Evolutionary conservation across 768 basidiomycete genomes (phyloP), one percentile per base, ranked within the genome.

Genomic region (Botryobasidium botryosum): DNA sequence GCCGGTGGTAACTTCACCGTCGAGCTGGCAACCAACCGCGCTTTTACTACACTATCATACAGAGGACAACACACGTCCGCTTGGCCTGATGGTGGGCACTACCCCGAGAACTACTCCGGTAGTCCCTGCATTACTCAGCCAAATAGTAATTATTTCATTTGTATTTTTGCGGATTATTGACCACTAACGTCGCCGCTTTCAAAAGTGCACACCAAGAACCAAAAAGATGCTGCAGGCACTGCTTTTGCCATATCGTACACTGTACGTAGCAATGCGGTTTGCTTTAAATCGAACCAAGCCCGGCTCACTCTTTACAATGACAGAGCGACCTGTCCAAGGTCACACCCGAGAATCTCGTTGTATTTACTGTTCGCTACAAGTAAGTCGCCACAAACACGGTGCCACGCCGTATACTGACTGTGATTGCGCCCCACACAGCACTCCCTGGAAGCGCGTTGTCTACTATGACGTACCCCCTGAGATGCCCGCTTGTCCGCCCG

Each of bases 381-480:
- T 33, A 33, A 8, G 31, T 33, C 31, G 8, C 40, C 10, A 33
- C 31, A 17, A 33, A 8, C 31, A 33, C 8, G 17, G 17, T 33
- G 31, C 31, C 31, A 33, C 31, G 17, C 8, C 17, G 10, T n/a
- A n/a, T 33, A 33, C 31, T 8, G 8, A 17, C 8, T 8, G 10
- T 21, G 37, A 10, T 12, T 39, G 8, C 8, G 7, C 23, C 12
- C 23, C 20, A 12, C 17, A 17, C 37, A 50, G 46, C 39, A 46
- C 48, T 4, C 48, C 48, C n/a, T 50, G 20, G 31, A 50, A 46
- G 45, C 27, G 20, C n/a, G 24, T 48, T 27, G 39, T 45, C 21
- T 37, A 29, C 20, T 39, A 10, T 21, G 8, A 8, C 13, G 37
- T 39, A 24, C 37, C 37, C 23, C 8, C 10, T 39, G 37, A 21